These are phyloP conservation scores for Corniculantispora saksenae DNA, from an alignment of 2,329 filamentous ascomycete species.

Conservation along the genomic window DNA sequence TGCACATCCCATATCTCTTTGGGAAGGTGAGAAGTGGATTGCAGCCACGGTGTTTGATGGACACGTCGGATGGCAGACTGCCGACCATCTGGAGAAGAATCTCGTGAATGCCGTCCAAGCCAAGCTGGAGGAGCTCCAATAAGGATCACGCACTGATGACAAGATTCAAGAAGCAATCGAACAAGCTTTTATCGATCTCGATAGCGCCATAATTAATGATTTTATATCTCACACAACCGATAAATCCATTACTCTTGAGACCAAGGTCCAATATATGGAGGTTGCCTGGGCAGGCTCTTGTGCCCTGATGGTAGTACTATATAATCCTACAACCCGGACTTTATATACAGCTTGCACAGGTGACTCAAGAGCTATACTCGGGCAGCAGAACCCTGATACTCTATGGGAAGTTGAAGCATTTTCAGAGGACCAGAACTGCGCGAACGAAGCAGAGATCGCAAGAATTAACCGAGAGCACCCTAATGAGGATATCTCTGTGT, in stretches of 20 bases:
- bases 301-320: conserved; percentile 93
- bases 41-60: conserved; percentile 99
- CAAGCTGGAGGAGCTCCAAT: too few relatives aligned
- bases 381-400: conserved; percentile 72
- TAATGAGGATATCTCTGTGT: conserved; percentile 81
- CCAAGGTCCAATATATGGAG: too few relatives aligned
- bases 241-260: too few relatives aligned
- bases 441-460: conserved; percentile 79
- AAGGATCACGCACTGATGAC: conserved; percentile 83
- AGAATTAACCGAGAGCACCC: conserved; percentile 86
- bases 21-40: too few relatives aligned
- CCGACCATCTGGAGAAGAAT: conserved; percentile 88
- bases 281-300: conserved; percentile 97
- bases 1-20: too few relatives aligned
- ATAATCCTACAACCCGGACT: conserved; percentile 83
- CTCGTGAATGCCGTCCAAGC: conserved; percentile 90
- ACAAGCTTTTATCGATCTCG: too few relatives aligned
- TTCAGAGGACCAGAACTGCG: conserved; percentile 91
- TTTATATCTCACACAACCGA: too few relatives aligned
- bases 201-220: too few relatives aligned
- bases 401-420: conserved; percentile 92
- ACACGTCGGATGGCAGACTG: conserved; percentile 97
- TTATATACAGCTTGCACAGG: conserved; percentile 94
- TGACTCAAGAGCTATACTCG: conserved; percentile 92
- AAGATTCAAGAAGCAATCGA: conserved; percentile 90